These are phyloP conservation scores for Ophiocordyceps camponoti-floridani DNA, from an alignment of 2,329 filamentous ascomycete species.

Conservation along the genomic window DNA sequence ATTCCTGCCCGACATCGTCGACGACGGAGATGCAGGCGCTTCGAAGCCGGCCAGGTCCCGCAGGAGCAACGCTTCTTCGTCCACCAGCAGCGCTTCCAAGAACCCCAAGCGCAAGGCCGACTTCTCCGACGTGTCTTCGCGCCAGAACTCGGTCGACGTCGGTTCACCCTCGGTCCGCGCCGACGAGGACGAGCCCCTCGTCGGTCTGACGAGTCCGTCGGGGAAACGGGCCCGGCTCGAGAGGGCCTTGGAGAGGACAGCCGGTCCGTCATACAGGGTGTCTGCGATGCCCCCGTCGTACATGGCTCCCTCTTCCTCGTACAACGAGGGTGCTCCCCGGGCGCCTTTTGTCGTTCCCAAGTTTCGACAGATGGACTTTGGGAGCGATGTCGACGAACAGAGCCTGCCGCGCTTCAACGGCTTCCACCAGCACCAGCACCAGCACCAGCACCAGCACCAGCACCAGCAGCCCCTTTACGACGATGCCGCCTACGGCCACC, in stretches of 20 bases:
- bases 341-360: constrained; percentile 7
- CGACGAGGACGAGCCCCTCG: constrained; percentile 2
- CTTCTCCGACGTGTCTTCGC: constrained; percentile 1
- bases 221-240: constrained; percentile 9
- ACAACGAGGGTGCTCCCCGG: constrained; percentile 2
- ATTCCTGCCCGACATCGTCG: constrained; percentile 35
- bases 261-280: not conserved
- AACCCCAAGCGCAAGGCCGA: constrained; percentile 10
- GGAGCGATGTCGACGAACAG: not conserved
- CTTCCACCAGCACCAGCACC: not conserved
- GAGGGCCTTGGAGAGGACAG: not conserved
- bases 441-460: no score
- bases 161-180: constrained; percentile 1
- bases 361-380: constrained; percentile 7
- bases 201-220: constrained; percentile 5
- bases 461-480: no score
- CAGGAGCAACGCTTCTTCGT: constrained; percentile 5
- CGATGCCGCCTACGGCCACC: not conserved
- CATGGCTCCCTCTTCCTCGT: constrained; percentile 1
- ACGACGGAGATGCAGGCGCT: constrained; percentile 11
- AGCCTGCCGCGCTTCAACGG: not conserved
- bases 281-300: not conserved
- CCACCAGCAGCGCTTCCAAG: constrained; percentile 4
- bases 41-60: constrained; percentile 8
- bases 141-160: constrained; percentile 1